Evolutionary conservation across 2,329 filamentous ascomycete genomes (phyloP).

Genomic region (Cercospora canescens): DNA sequence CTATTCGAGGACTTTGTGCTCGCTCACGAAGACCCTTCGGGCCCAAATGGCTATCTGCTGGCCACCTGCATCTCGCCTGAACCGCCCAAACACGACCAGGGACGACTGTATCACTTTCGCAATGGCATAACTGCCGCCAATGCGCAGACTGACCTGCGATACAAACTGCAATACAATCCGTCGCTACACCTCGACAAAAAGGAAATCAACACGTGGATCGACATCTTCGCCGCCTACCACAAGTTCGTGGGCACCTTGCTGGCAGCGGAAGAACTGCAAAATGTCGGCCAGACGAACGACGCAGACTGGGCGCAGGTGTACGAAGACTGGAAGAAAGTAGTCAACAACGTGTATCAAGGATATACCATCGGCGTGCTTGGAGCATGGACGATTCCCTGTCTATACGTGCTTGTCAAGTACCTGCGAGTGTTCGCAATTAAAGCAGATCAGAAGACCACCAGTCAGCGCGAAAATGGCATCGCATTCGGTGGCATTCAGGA

Average conservation of each 20-base stretch:
- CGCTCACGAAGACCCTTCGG: slow-evolving; percentile 65
- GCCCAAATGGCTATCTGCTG: slow-evolving; percentile 69
- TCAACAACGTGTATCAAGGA: slow-evolving; percentile 73
- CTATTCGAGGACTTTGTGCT: slow-evolving; percentile 72
- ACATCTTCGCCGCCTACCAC: slow-evolving; percentile 84
- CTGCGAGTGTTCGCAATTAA: slow-evolving; percentile 85
- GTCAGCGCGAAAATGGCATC: slow-evolving; percentile 43
- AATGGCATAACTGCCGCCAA: slow-evolving; percentile 68
- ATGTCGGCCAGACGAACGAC: slow-evolving; percentile 41
- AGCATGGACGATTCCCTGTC: slow-evolving; percentile 88
- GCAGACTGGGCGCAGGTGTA: slow-evolving; percentile 83
- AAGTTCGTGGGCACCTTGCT: slow-evolving; percentile 75
- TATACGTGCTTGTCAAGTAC: slow-evolving; percentile 86
- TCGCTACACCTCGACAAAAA: slow-evolving; percentile 43
- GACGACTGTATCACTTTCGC: slow-evolving; percentile 69
- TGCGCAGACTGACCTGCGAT: slow-evolving; percentile 68
- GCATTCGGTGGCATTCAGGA: slow-evolving; percentile 62
- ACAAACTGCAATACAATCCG: slow-evolving; percentile 65
- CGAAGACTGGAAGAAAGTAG: slow-evolving; percentile 83
- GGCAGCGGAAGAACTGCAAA: slow-evolving; percentile 58
- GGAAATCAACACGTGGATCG: slow-evolving; percentile 79
- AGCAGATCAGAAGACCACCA: slow-evolving; percentile 71
- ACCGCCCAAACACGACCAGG: slow-evolving; percentile 60
- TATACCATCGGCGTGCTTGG: slow-evolving; percentile 76
- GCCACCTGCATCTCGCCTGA: slow-evolving; percentile 74